A percentile compares a stretch with the other conserved stretches of the same genome.
Conservation (phyloP, 2,329 filamentous ascomycete genomes). For the Arthrobotrys megalospora region DNA sequence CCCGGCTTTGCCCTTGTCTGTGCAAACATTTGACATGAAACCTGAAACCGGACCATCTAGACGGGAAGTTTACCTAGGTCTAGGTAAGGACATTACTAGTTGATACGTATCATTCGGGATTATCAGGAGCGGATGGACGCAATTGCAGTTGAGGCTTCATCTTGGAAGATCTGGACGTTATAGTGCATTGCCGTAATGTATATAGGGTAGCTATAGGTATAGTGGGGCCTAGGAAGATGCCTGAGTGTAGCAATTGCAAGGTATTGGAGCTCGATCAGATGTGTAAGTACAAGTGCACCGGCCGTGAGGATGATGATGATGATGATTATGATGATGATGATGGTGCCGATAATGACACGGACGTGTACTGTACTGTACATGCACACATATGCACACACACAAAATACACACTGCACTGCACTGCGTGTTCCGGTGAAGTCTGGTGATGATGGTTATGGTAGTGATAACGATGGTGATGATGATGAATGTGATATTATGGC, state of each 20-base stretch:
- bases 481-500: background rate
- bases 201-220: too few species aligned
- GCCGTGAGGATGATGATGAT: too few species aligned
- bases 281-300: too few species aligned
- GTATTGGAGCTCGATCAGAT: too few species aligned
- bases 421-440: background rate
- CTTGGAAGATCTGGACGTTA: background rate
- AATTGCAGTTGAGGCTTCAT: slow-evolving; percentile 9
- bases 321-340: too few species aligned
- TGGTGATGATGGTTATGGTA: background rate
- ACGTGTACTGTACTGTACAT: too few species aligned
- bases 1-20: slow-evolving; percentile 32
- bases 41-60: slow-evolving; percentile 44
- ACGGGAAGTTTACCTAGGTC: slow-evolving; percentile 1
- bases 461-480: background rate
- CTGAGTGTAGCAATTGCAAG: too few species aligned
- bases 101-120: slow-evolving; percentile 22
- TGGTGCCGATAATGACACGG: too few species aligned
- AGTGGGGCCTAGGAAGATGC: too few species aligned
- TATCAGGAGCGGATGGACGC: background rate
- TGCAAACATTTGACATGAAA: slow-evolving; percentile 27
- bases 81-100: background rate
- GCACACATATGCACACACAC: too few species aligned
- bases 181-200: too few species aligned
- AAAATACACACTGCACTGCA: too few species aligned